Base-by-base conservation (phyloP, 2,329 filamentous ascomycete species). In the Fusarium clavum region DNA sequence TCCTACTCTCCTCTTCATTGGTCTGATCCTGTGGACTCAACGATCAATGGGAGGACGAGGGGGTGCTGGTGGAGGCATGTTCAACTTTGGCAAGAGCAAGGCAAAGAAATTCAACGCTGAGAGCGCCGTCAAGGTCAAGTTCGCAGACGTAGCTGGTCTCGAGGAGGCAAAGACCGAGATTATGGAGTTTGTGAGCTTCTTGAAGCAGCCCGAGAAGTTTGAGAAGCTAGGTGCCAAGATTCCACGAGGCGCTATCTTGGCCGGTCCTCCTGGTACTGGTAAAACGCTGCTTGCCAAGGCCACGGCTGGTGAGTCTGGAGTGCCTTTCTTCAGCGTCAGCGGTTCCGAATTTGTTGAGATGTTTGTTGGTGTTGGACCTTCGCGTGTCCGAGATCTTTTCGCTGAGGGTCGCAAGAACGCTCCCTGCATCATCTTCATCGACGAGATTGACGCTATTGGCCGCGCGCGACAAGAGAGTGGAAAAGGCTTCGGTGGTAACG, bases 271-370 rank as follows among this genome's bases (percentile, higher is more conserved):
- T 5, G 96, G 96, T 86, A 99, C 96, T 49, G 96, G 96, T 90
- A 99, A 99, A 85, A 99, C 96, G 4, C 84, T 99, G 67, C 88
- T 99, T 47, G 96, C 96, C 69, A 99, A 99, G 84, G 96, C 96
- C 16, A 99, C 96, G 12, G 96, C 96, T 53, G 96, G 96, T 79
- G 96, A 99, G 83, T 98, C 96, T 27, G 92, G 92, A 45, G 96
- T 99, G 32, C 96, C 96, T 1, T 99, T 99, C 87, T 99, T 94
- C 87, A 97, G 93, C 77, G 96, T 99, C 75, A 98, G 94, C 80
- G 96, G 96, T 78, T 99, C 96, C 51, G 96, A 99, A 80, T 99
- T 99, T 78, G 95, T 99, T 32, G 96, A 99, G 83, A 99, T 99
- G 95, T 99, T 99, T 79, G 96, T 99, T 54, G 96, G 96, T 88